Evolutionary conservation across 2,329 filamentous ascomycete genomes (phyloP), one percentile per base, ranked within the genome.

Genomic region (Lasiodiplodia hormozganensis): DNA sequence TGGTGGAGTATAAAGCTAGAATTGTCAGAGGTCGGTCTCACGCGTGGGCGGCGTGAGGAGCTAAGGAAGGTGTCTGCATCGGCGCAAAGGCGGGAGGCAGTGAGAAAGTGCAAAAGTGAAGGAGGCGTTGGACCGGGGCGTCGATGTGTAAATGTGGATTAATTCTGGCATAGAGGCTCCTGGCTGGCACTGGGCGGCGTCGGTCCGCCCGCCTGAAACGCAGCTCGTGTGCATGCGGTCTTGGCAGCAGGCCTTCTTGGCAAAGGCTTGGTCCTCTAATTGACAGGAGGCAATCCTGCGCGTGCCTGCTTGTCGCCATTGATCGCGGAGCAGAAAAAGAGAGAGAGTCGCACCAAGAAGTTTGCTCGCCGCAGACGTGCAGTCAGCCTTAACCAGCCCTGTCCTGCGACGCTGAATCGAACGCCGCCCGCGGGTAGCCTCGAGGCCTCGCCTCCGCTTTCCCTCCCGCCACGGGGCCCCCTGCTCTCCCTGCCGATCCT

Each of bases 401-500:
- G 58, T 18, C 16, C 18, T 23, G 25, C 21, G 60, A n/a, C 43
- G 31, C 60, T 64, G 60, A 64, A 52, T 64, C 60, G 47, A 64
- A 36, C 18, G 16, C 21, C 56, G 38, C 21, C 38, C 21, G 38
- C 38, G 16, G 58, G 58, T 10, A 49, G 38, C 57, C 34, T 62
- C 28, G 4, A 25, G 28, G 43, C 8, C 36, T 64, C 60, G 60
- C 60, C n/a, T 64, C 28, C 38, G 58, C 58, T 25, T 51, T 21
- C 58, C 56, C 58, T 47, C 38, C 58, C 40, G 40, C 38, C 16
- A 62, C 25, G 21, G 54, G 57, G 12, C 60, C 47, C 58, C 60
- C 60, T 64, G 60, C 43, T 62, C 60, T 64, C 60, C 60, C 60
- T 64, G 60, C 60, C 47, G 60, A 64, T 64, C 57, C 36, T 38